These are phyloP conservation scores for Akanthomyces muscarius DNA, from an alignment of 2,329 filamentous ascomycete genomes.

Conservation along the genomic window DNA sequence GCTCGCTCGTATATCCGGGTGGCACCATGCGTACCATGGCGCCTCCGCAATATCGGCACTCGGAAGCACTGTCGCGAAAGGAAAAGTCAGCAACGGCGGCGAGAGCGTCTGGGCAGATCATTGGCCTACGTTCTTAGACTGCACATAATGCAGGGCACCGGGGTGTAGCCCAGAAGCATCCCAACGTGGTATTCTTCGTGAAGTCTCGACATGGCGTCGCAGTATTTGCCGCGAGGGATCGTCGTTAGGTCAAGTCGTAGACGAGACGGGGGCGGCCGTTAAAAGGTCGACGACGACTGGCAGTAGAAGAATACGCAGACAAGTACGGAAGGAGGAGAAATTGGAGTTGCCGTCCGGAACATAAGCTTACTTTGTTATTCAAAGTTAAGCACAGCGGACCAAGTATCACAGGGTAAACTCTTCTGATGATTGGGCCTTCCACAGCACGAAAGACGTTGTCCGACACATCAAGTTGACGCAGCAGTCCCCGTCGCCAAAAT, in stretches of 20 bases:
- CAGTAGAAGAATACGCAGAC: neutral
- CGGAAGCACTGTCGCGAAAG: neutral
- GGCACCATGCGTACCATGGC: conserved; percentile 16
- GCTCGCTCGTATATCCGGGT: conserved; percentile 15
- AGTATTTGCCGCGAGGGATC: neutral
- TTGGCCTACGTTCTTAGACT: conserved; percentile 2
- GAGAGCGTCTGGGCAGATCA: too few species aligned
- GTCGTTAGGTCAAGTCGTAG: neutral
- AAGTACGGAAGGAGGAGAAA: neutral
- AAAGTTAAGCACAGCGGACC: neutral
- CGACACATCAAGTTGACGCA: neutral
- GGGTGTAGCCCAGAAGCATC: conserved; percentile 8
- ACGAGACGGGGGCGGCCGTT: too few species aligned
- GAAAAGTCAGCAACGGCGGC: neutral
- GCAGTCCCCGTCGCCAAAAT: neutral
- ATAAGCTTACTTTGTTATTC: neutral
- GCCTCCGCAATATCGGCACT: conserved; percentile 12
- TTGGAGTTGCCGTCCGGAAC: neutral
- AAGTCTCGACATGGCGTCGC: neutral
- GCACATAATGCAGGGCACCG: conserved; percentile 16
- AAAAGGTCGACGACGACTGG: neutral
- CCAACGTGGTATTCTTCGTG: conserved; percentile 14
- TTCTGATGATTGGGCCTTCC: neutral
- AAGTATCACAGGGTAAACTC: neutral
- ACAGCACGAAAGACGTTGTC: neutral